These are phyloP conservation scores for Botryotinia globosa DNA, from an alignment of 2,329 filamentous ascomycete species.

Conservation along the genomic window DNA sequence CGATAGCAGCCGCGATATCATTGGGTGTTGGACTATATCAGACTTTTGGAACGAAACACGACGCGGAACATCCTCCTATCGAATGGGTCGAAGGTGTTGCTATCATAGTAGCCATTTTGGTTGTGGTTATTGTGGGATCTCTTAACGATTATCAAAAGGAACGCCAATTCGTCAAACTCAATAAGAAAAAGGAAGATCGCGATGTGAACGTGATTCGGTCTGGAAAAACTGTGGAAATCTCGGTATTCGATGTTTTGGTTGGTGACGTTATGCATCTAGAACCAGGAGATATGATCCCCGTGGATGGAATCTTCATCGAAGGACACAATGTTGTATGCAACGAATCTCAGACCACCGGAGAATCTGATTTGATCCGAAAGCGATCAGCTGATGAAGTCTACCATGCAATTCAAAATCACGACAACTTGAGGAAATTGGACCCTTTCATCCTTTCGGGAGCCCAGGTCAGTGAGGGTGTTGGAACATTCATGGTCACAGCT, in stretches of 20 bases:
- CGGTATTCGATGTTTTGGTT: conserved; percentile 67
- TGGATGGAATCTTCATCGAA: conserved; percentile 67
- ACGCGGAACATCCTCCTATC: conserved; percentile 50
- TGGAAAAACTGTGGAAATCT: conserved; percentile 66
- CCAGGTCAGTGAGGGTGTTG: conserved; percentile 73
- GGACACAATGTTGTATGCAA: conserved; percentile 67
- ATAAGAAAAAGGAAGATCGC: conserved; percentile 75
- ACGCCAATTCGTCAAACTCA: conserved; percentile 74
- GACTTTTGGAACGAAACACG: conserved; percentile 55
- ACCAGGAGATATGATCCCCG: conserved; percentile 69
- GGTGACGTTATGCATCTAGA: conserved; percentile 73
- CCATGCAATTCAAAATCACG: conserved; percentile 58
- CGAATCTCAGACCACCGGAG: conserved; percentile 73
- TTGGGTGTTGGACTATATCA: conserved; percentile 74
- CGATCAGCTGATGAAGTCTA: conserved; percentile 61
- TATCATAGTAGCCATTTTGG: conserved; percentile 71
- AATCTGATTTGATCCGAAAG: conserved; percentile 72
- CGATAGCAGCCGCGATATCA: conserved; percentile 69
- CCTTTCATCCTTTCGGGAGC: conserved; percentile 80
- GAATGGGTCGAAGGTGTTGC: conserved; percentile 83
- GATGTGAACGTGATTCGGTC: conserved; percentile 74
- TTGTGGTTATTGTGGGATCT: conserved; percentile 75
- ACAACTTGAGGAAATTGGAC: conserved; percentile 63
- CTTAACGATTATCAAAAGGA: conserved; percentile 82
- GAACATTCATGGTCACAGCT: conserved; percentile 72